Evolutionary conservation across 257 asterid species (phyloP).

Genomic region (Plantago ovata): DNA sequence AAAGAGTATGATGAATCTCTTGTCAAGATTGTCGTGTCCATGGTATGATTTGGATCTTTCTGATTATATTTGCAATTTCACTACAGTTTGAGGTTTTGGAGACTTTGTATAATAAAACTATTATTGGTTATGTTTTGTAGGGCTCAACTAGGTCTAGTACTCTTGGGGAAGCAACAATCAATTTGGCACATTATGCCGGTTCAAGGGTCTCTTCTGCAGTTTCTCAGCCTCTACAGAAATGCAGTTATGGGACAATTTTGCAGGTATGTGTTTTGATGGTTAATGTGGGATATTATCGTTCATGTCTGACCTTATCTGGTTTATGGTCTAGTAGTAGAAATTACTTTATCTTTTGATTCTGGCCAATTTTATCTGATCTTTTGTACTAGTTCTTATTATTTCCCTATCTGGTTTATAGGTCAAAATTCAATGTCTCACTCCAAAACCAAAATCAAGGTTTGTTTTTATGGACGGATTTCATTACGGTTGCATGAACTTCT

Average conservation of each 20-base stretch:
- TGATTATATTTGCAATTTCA: not conserved
- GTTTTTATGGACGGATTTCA: conserved; percentile 16
- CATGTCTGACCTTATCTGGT: not conserved
- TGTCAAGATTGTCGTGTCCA: conserved; percentile 63
- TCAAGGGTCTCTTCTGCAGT: conserved; percentile 53
- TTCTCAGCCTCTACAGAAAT: conserved; percentile 63
- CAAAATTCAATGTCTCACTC: conserved; percentile 62
- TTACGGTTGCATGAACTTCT: conserved; percentile 8
- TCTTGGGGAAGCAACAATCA: conserved; percentile 74
- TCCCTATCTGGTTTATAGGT: conserved; percentile 44
- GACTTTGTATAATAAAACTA: not conserved
- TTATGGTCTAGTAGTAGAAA: not conserved
- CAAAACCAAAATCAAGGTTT: conserved; percentile 55
- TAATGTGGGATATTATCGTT: not conserved
- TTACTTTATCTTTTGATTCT: not conserved
- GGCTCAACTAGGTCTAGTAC: conserved; percentile 68
- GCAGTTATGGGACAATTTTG: conserved; percentile 64
- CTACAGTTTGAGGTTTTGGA: conserved; percentile 6
- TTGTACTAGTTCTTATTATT: conserved; percentile 12
- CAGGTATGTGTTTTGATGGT: conserved; percentile 41
- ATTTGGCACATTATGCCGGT: conserved; percentile 44
- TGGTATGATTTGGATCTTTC: conserved; percentile 34
- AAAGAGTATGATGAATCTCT: conserved; percentile 56
- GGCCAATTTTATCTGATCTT: not conserved
- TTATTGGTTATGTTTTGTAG: conserved; percentile 28